phyloP scores from a whole-genome alignment of 1,284 basidiomycete species.

The Schizophyllum commune region DNA sequence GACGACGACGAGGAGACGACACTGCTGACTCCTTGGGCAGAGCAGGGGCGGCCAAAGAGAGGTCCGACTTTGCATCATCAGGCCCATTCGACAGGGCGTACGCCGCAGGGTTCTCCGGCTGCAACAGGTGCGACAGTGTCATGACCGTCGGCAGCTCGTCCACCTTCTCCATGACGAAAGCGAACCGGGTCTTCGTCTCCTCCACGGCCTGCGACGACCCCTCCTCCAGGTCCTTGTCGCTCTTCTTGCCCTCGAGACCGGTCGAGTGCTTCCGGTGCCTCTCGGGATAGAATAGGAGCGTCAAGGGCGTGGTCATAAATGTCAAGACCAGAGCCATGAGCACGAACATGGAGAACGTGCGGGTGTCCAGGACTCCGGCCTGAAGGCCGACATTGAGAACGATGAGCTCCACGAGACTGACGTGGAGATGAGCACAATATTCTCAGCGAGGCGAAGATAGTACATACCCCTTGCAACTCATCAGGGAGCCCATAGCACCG shows the following conservation, averaged over 20 bases:
- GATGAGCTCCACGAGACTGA: slow-evolving; percentile 78
- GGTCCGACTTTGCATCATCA: slow-evolving; percentile 5
- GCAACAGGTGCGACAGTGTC: slow-evolving; percentile 56
- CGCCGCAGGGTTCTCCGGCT: slow-evolving; percentile 18
- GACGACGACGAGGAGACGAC: slow-evolving; percentile 2
- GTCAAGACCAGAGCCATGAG: slow-evolving; percentile 81
- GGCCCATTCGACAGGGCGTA: neutral
- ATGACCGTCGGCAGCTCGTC: slow-evolving; percentile 75
- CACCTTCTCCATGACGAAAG: slow-evolving; percentile 79
- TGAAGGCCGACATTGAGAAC: slow-evolving; percentile 87
- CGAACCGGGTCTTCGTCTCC: slow-evolving; percentile 49
- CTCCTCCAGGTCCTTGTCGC: slow-evolving; percentile 5
- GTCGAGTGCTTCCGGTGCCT: slow-evolving; percentile 32
- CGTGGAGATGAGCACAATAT: slow-evolving; percentile 1
- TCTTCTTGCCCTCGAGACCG: slow-evolving; percentile 12
- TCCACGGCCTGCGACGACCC: slow-evolving; percentile 17
- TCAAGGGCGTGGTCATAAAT: slow-evolving; percentile 81
- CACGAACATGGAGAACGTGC: slow-evolving; percentile 84
- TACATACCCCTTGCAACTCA: slow-evolving; percentile 88
- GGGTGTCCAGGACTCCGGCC: slow-evolving; percentile 71
- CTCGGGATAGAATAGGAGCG: slow-evolving; percentile 67
- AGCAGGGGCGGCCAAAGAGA: neutral
- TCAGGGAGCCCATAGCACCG: slow-evolving; percentile 81
- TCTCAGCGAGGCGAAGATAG: neutral
- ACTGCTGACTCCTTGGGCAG: neutral